Conservation (phyloP, 768 basidiomycete species). For the Mycena indigotica region DNA sequence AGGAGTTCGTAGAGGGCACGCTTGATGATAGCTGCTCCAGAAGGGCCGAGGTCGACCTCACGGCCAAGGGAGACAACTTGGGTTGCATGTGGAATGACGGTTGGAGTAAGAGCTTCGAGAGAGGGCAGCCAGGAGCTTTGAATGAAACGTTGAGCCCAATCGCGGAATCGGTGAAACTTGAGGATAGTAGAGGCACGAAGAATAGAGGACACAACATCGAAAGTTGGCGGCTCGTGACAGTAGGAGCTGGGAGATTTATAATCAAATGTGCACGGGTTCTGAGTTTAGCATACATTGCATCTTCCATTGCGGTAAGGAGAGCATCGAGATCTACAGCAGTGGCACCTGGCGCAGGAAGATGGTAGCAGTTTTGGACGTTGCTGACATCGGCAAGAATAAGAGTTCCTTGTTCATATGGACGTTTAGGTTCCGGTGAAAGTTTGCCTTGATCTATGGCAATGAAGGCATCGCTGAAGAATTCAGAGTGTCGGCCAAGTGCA, state of each 20-base stretch:
- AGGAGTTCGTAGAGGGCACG: constrained; percentile 41
- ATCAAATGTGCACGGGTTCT: constrained; percentile 12
- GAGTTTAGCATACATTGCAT: constrained; percentile 32
- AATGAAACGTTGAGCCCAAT: constrained; percentile 32
- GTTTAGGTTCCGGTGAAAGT: constrained; percentile 4
- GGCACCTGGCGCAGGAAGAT: constrained; percentile 24
- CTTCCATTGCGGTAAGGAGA: constrained; percentile 35
- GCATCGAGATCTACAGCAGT: constrained; percentile 35
- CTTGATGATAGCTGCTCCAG: constrained; percentile 31
- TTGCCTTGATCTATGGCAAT: constrained; percentile 9
- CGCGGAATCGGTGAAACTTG: constrained; percentile 28
- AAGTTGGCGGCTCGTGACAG: constrained; percentile 25
- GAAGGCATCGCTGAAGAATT: constrained; percentile 33
- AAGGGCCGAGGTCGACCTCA: constrained; percentile 14
- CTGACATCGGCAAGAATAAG: constrained; percentile 23
- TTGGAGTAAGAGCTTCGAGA: constrained; percentile 25
- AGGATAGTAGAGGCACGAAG: constrained; percentile 38
- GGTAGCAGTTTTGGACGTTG: constrained; percentile 24
- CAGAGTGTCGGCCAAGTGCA: constrained; percentile 33
- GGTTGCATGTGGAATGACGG: constrained; percentile 28
- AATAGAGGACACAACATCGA: constrained; percentile 32
- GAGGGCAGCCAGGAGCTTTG: constrained; percentile 34
- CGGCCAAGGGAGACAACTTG: constrained; percentile 35
- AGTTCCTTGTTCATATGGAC: background rate
- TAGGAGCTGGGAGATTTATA: constrained; percentile 15